Evolutionary conservation across 768 basidiomycete species (phyloP).

Genomic region (Boletellus ananas): DNA sequence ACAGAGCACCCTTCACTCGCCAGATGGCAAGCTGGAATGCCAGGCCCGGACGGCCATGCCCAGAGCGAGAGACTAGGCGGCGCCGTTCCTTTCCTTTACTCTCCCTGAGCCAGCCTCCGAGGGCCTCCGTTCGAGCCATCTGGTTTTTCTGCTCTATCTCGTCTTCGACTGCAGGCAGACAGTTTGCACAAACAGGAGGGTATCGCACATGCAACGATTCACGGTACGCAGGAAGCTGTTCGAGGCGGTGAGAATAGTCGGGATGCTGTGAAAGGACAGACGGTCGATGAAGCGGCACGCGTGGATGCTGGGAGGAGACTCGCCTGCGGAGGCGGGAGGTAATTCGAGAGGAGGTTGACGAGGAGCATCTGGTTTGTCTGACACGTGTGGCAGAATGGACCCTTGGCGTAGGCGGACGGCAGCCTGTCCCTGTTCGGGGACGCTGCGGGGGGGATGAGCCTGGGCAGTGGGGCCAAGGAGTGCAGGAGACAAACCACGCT

Average conservation of each 20-base stretch:
- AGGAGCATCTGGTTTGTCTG: slow-evolving; percentile 91
- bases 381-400: slow-evolving; percentile 82
- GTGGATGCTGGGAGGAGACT: slow-evolving; percentile 19
- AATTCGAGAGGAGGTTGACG: slow-evolving; percentile 83
- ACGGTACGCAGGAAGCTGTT: slow-evolving; percentile 66
- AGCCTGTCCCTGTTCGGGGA: slow-evolving; percentile 68
- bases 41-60: slow-evolving; percentile 41
- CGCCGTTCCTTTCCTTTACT: slow-evolving; percentile 63
- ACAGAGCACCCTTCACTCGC: slow-evolving; percentile 66
- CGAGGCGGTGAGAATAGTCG: slow-evolving; percentile 60
- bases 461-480: background rate
- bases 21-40: slow-evolving; percentile 56
- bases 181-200: slow-evolving; percentile 78
- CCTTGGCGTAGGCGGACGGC: slow-evolving; percentile 52
- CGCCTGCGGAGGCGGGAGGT: slow-evolving; percentile 77
- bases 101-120: slow-evolving; percentile 66
- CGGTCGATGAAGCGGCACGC: background rate
- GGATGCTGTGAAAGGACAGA: slow-evolving; percentile 53
- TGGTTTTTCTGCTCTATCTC: slow-evolving; percentile 74
- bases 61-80: slow-evolving; percentile 42
- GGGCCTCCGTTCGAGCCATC: slow-evolving; percentile 75
- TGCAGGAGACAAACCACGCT: slow-evolving; percentile 50
- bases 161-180: slow-evolving; percentile 76
- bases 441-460: slow-evolving; percentile 36
- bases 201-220: slow-evolving; percentile 76